Evolutionary conservation across 148 eudicot genomes (phyloP).

Genomic region (Polygonum maritimum): DNA sequence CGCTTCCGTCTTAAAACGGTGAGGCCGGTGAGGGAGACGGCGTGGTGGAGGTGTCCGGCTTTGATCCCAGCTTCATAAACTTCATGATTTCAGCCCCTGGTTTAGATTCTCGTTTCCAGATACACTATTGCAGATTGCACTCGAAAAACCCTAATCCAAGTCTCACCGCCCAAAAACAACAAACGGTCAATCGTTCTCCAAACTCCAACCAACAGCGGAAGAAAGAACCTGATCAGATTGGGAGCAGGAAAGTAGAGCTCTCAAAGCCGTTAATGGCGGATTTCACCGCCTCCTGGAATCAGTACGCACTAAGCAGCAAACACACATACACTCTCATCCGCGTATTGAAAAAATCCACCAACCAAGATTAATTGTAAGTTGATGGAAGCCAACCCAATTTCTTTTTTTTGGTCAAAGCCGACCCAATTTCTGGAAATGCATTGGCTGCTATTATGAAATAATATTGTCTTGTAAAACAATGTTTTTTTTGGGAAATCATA

Average conservation of each 20-base stretch:
- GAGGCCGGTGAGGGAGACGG: too few species aligned
- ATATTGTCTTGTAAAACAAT: too few species aligned
- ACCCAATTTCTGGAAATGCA: conserved; percentile 11
- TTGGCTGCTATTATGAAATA: too few species aligned
- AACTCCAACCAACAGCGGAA: neutral
- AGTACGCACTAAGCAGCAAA: neutral
- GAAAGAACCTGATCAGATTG: neutral
- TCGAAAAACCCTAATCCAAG: conserved; percentile 4
- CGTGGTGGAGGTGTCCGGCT: conserved; percentile 78
- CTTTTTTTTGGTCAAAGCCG: too few species aligned
- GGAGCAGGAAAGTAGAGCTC: neutral
- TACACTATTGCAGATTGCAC: neutral
- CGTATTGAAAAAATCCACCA: conserved; percentile 4
- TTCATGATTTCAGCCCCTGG: conserved; percentile 39
- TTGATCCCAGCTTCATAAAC: conserved; percentile 84
- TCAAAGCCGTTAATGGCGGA: neutral
- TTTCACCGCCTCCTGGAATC: neutral
- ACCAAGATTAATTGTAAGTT: conserved; percentile 1
- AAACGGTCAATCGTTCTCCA: neutral
- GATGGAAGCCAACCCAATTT: conserved; percentile 14
- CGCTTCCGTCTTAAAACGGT: too few species aligned
- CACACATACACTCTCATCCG: neutral
- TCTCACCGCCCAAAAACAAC: conserved; percentile 1
- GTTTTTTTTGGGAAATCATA: too few species aligned
- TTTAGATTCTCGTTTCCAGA: neutral